Evolutionary conservation across 164 flowering plant species (phyloP).

Genomic region (Liriodendron chinense): DNA sequence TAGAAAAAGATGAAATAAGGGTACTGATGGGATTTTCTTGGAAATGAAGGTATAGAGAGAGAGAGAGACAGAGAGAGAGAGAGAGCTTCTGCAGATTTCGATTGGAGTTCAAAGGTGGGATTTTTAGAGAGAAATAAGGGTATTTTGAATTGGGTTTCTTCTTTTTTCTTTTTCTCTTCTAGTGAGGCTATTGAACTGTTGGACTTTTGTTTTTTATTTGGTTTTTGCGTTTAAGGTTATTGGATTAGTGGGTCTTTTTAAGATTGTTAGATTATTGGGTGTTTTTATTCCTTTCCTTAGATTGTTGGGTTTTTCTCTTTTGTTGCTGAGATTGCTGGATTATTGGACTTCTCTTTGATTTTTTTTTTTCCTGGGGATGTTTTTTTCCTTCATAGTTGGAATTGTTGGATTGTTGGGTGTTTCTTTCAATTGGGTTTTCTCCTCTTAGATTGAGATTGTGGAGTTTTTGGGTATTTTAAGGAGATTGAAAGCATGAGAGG

Average conservation of each 20-base stretch:
- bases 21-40: constrained; percentile 2
- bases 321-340: not conserved
- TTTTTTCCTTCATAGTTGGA: not conserved
- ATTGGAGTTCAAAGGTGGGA: not conserved
- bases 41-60: not conserved
- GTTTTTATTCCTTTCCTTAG: not conserved
- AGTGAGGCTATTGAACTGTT: constrained; percentile 1
- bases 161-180: not conserved
- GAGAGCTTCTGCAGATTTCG: not conserved
- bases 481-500: constrained; percentile 23
- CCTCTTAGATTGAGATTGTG: constrained; percentile 3
- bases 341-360: not conserved
- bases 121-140: not conserved
- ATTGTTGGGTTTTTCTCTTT: not conserved
- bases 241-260: constrained; percentile 2
- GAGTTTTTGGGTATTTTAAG: constrained; percentile 2
- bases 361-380: not conserved
- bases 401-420: constrained; percentile 6
- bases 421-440: not conserved
- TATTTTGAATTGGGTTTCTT: not conserved
- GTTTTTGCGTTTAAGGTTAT: not conserved
- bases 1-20: not conserved
- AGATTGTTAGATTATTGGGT: constrained; percentile 4
- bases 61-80: not conserved
- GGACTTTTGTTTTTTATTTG: not conserved